Evolutionary conservation across 2,329 filamentous ascomycete genomes (phyloP).

Genomic region (Teratosphaeria destructans): DNA sequence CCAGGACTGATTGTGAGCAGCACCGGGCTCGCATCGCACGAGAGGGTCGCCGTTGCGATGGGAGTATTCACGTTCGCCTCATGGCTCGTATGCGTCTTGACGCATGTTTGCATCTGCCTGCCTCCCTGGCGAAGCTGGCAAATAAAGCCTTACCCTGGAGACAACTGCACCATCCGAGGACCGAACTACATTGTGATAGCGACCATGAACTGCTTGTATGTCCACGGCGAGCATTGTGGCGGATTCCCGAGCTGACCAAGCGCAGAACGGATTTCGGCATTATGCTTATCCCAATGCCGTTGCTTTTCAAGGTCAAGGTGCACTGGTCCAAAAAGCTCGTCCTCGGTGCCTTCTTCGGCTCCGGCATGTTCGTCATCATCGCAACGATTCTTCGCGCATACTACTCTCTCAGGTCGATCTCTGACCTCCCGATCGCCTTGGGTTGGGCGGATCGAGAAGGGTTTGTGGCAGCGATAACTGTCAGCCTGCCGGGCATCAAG

Average conservation of each 20-base stretch:
- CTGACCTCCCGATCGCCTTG: slow-evolving; percentile 26
- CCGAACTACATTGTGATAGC: slow-evolving; percentile 51
- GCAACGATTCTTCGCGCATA: slow-evolving; percentile 39
- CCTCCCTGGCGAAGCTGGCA: slow-evolving; percentile 24
- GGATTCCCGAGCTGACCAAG: background rate
- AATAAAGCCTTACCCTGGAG: slow-evolving; percentile 19
- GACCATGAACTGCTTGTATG: slow-evolving; percentile 44
- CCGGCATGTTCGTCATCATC: slow-evolving; percentile 40
- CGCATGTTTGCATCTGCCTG: slow-evolving; percentile 22
- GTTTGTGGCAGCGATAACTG: slow-evolving; percentile 42
- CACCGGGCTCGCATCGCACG: slow-evolving; percentile 18
- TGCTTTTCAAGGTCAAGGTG: slow-evolving; percentile 42
- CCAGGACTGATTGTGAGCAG: slow-evolving; percentile 1
- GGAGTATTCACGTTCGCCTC: slow-evolving; percentile 16
- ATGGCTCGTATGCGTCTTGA: slow-evolving; percentile 21
- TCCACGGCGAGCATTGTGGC: background rate
- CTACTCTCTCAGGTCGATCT: slow-evolving; percentile 36
- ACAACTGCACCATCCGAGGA: slow-evolving; percentile 21
- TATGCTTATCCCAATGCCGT: slow-evolving; percentile 47
- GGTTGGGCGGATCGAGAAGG: slow-evolving; percentile 47
- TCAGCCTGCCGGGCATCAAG: slow-evolving; percentile 46
- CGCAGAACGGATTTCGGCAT: slow-evolving; percentile 47
- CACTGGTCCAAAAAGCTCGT: slow-evolving; percentile 43
- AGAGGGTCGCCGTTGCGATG: slow-evolving; percentile 15
- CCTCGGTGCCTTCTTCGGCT: slow-evolving; percentile 40